These are phyloP conservation scores for Perilla frutescens DNA, from an alignment of 257 asterid genomes.

Conservation along the genomic window DNA sequence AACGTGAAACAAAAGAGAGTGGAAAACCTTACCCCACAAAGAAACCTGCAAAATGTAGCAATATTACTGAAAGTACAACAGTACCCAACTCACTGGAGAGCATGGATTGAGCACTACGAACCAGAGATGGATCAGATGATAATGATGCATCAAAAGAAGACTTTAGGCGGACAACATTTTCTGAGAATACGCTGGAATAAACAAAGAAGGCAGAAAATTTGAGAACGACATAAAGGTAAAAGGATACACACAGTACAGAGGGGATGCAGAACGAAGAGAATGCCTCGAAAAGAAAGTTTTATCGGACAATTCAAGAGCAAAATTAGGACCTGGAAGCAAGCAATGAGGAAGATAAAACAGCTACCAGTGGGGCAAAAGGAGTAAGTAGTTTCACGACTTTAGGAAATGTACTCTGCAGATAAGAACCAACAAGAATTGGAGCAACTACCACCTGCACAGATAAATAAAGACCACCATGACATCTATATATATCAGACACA, in stretches of 20 bases:
- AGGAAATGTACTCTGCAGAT: conserved; percentile 70
- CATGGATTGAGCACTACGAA: conserved; percentile 49
- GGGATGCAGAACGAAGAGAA: not conserved
- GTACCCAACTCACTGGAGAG: conserved; percentile 67
- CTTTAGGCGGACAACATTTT: conserved; percentile 67
- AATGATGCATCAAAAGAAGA: conserved; percentile 61
- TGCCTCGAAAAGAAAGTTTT: conserved; percentile 10
- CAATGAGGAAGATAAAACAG: conserved; percentile 74
- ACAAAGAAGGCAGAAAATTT: conserved; percentile 14
- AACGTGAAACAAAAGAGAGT: conserved; percentile 9
- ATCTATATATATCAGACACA: conserved; percentile 1
- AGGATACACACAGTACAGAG: not conserved
- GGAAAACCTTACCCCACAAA: conserved; percentile 74
- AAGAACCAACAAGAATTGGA: conserved; percentile 84
- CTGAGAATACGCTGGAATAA: conserved; percentile 75
- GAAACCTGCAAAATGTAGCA: conserved; percentile 86
- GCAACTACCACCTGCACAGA: conserved; percentile 85
- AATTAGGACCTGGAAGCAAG: conserved; percentile 80
- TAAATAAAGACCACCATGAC: not conserved
- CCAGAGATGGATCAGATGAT: conserved; percentile 58
- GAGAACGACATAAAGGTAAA: conserved; percentile 20
- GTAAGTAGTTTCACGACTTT: conserved; percentile 55
- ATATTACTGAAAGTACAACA: conserved; percentile 65
- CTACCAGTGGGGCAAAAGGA: conserved; percentile 80
- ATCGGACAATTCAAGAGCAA: not conserved